Percentiles rank a stretch among this genome's conserved stretches.
Conservation (phyloP, 768 basidiomycete genomes). For the Cystofilobasidium ferigula region DNA sequence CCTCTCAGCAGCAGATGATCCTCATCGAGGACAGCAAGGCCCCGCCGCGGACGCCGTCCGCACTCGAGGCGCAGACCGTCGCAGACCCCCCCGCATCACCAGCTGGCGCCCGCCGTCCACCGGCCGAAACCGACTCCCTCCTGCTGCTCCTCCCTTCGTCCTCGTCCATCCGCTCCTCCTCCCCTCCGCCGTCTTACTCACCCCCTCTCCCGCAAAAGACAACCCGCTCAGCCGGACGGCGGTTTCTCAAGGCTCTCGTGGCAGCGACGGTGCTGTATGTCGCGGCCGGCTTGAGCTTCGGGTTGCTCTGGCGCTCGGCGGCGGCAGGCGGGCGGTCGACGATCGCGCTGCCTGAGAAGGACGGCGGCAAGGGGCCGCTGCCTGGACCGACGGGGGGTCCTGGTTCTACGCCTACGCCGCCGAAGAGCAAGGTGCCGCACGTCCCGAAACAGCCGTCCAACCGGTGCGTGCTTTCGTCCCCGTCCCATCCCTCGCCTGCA, state of each 20-base stretch:
- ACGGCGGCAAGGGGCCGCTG: neutral
- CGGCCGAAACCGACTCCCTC: neutral
- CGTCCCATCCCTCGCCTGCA: neutral
- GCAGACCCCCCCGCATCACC: neutral
- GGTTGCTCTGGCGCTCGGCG: too few species aligned
- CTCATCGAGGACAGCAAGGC: neutral
- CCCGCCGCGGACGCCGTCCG: neutral
- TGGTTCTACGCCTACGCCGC: neutral
- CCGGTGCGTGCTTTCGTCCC: neutral
- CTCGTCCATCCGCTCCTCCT: too few species aligned
- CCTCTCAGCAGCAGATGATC: neutral
- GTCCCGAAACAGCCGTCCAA: constrained; percentile 4
- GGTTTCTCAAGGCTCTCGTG: too few species aligned
- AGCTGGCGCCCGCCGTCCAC: neutral
- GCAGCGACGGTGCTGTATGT: too few species aligned
- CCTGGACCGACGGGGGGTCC: neutral
- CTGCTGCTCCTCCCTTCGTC: neutral
- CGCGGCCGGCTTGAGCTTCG: too few species aligned
- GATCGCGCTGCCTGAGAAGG: neutral
- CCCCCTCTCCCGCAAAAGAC: too few species aligned
- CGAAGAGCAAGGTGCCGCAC: neutral
- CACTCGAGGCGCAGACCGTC: neutral
- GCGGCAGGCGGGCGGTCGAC: too few species aligned
- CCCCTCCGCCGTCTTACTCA: too few species aligned
- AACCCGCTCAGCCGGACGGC: too few species aligned